These are phyloP conservation scores for Sporothrix globosa DNA, from an alignment of 2,329 filamentous ascomycete species.

Conservation along the genomic window DNA sequence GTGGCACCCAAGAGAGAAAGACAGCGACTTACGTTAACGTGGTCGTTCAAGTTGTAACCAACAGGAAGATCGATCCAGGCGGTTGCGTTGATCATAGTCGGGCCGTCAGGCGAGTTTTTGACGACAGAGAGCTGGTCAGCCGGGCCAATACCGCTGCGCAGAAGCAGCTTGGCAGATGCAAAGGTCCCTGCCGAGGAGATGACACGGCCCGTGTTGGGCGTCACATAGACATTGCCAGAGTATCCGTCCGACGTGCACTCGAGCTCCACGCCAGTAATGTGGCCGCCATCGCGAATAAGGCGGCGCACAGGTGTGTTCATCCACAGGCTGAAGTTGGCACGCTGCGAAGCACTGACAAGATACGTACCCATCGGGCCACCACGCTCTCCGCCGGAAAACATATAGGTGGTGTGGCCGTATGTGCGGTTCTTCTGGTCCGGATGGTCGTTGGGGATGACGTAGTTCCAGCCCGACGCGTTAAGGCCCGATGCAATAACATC, in stretches of 20 bases:
- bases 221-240: slow-evolving; percentile 63
- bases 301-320: slow-evolving; percentile 63
- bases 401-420: slow-evolving; percentile 64
- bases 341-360: slow-evolving; percentile 59
- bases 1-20: too few species aligned
- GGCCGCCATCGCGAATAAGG: slow-evolving; percentile 61
- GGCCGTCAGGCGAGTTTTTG: slow-evolving; percentile 53
- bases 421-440: slow-evolving; percentile 65
- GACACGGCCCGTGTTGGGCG: slow-evolving; percentile 63
- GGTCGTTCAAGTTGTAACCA: slow-evolving; percentile 62
- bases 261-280: slow-evolving; percentile 64
- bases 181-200: slow-evolving; percentile 72
- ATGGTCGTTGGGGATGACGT: slow-evolving; percentile 59
- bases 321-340: slow-evolving; percentile 62
- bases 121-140: slow-evolving; percentile 60
- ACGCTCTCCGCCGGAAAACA: slow-evolving; percentile 64
- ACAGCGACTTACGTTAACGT: slow-evolving; percentile 44
- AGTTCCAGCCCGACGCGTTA: slow-evolving; percentile 42
- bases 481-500: slow-evolving; percentile 64
- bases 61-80: slow-evolving; percentile 63
- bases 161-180: slow-evolving; percentile 67
- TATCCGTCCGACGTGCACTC: slow-evolving; percentile 56
- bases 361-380: slow-evolving; percentile 69
- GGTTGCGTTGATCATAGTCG: slow-evolving; percentile 55
- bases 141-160: slow-evolving; percentile 70